Conservation (phyloP, 2,329 filamentous ascomycete species). For the Hypoxylon sp. region DNA sequence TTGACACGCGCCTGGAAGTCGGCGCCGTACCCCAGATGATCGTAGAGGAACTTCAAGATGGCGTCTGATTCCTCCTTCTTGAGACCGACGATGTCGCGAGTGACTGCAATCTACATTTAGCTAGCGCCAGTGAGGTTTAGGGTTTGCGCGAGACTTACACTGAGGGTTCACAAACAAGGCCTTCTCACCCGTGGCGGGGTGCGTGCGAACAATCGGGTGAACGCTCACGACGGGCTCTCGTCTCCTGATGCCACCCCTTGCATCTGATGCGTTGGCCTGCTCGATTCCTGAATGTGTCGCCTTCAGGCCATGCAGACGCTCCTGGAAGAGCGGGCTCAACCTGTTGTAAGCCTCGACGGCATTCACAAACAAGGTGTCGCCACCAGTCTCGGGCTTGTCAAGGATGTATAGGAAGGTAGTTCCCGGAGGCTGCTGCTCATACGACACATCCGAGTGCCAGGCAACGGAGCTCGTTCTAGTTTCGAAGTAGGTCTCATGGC, state of each 20-base stretch:
- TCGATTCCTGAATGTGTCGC: constrained; percentile 85
- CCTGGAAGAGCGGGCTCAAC: constrained; percentile 79
- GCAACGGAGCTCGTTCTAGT: constrained; percentile 80
- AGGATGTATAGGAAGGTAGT: constrained; percentile 90
- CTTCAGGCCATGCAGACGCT: constrained; percentile 80
- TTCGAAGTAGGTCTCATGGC: constrained; percentile 64
- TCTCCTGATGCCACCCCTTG: constrained; percentile 73
- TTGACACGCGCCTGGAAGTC: constrained; percentile 78
- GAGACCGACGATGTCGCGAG: constrained; percentile 78
- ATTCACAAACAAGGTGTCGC: constrained; percentile 85
- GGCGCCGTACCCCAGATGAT: constrained; percentile 75
- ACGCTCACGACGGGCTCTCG: constrained; percentile 77
- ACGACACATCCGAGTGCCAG: constrained; percentile 90
- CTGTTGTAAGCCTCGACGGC: constrained; percentile 82
- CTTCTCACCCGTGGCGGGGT: constrained; percentile 85
- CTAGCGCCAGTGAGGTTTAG: not conserved
- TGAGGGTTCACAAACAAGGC: constrained; percentile 83
- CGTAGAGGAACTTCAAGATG: constrained; percentile 78
- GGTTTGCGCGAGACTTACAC: constrained; percentile 65
- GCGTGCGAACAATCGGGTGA: constrained; percentile 82
- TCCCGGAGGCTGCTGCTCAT: constrained; percentile 86
- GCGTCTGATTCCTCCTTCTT: constrained; percentile 88
- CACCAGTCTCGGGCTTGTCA: constrained; percentile 80
- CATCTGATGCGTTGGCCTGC: constrained; percentile 75
- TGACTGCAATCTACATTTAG: constrained; percentile 60